Base-by-base conservation (phyloP, 1,139 yeast species). In the Entelexis sorbosivorans region DNA sequence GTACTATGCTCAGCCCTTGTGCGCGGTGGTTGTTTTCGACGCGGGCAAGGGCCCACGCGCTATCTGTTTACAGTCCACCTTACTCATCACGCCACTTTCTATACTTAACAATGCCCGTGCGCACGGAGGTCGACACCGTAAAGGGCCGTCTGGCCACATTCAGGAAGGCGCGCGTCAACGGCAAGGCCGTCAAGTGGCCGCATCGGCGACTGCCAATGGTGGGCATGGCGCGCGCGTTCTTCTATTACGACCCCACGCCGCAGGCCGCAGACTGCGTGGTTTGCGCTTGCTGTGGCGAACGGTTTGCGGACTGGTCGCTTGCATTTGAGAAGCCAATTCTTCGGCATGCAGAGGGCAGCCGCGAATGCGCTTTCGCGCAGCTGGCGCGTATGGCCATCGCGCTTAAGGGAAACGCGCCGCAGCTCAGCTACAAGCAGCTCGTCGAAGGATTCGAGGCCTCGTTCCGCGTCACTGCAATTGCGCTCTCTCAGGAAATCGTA, bases 151-250 rank as follows among this genome's bases (percentile, higher is more conserved):
- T 47, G 13, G 33, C 48, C 14, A 31, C 50, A 9, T 50, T 50
- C 40, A 46, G 43, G 32, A 42, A 17, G 5, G 28, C 43, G 1
- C 5, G 22, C 4, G 2, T 36, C 8, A 17, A 19, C 9, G 38
- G 45, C 2, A n/a, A n/a, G 17, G 20, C 17, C 9, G 9, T 20
- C 7, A 48, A 48, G 24, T 51, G 53, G 53, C 33, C 29, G 1
- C 34, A 36, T n/a, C 46, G 42, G n/a, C 26, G 17, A 3, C 47
- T 47, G 8, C 45, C 53, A 3, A 48, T 43, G 51, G 34, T 38
- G n/a, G 29, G 48, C 9, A 36, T 51, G 49, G 51, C 49, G 9
- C 47, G 51, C 20, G 44, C 44, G 2, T 51, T 48, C 17, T 44
- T 22, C 22, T 13, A 17, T 5, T 51, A 26, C 22, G 33, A 16